phyloP scores from a whole-genome alignment of 805 yeast species.

The Candida odintsovae region DNA sequence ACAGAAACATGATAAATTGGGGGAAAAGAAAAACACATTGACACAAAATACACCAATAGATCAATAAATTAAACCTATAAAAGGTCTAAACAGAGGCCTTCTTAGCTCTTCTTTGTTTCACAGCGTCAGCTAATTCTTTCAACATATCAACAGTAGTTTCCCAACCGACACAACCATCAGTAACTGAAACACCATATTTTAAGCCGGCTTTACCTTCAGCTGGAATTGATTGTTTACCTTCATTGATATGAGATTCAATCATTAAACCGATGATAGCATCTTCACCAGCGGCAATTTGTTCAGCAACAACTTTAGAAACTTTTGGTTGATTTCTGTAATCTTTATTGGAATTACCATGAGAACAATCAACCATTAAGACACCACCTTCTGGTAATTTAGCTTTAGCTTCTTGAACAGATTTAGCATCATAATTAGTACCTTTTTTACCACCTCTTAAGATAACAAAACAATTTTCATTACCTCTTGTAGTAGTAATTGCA shows the following conservation, averaged over 20 bases:
- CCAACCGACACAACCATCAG: constrained; percentile 96
- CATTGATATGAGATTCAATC: constrained; percentile 91
- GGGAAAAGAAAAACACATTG: background rate
- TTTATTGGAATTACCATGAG: constrained; percentile 95
- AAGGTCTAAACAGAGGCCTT: constrained; percentile 9
- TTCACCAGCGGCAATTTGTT: constrained; percentile 80
- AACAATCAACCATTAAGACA: constrained; percentile 89
- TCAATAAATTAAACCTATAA: too few species aligned
- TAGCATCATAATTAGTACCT: constrained; percentile 88
- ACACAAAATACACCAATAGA: background rate
- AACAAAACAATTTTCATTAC: constrained; percentile 90
- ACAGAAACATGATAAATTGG: background rate
- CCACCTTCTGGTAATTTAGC: constrained; percentile 44
- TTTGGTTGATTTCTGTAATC: constrained; percentile 93
- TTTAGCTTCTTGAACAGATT: constrained; percentile 72
- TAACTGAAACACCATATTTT: constrained; percentile 92
- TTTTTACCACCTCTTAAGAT: constrained; percentile 94
- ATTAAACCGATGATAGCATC: constrained; percentile 80
- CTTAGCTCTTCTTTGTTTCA: constrained; percentile 64
- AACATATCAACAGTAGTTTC: constrained; percentile 82
- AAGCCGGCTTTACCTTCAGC: constrained; percentile 70
- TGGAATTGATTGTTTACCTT: constrained; percentile 88
- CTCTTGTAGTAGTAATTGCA: constrained; percentile 93
- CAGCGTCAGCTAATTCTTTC: constrained; percentile 74
- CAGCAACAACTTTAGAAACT: constrained; percentile 78